A percentile compares a stretch with the other conserved stretches of the same genome.
phyloP scores from a whole-genome alignment of 495 filamentous ascomycete species.

The Penicillium simplicissimum region DNA sequence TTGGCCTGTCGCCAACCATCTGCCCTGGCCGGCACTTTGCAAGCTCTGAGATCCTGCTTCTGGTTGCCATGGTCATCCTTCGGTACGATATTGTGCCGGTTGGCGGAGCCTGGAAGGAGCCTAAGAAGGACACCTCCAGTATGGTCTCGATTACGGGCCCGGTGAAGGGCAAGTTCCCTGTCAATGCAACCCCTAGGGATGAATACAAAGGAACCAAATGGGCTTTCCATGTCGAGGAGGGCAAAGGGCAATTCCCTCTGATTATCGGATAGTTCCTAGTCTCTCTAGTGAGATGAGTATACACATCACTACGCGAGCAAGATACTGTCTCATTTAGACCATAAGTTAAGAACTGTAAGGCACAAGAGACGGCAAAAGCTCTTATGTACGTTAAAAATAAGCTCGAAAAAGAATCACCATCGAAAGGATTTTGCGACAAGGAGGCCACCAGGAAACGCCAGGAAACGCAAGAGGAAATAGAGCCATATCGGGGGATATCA shows the following conservation, averaged over 20 bases:
- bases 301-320: background rate
- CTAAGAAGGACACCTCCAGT: conserved; percentile 16
- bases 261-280: conserved; percentile 23
- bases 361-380: conserved; percentile 12
- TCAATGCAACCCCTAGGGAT: conserved; percentile 18
- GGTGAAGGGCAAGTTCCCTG: conserved; percentile 16
- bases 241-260: conserved; percentile 28
- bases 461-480: conserved; percentile 16
- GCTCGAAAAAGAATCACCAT: conserved; percentile 14
- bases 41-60: conserved; percentile 38
- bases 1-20: conserved; percentile 44
- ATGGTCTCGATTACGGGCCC: conserved; percentile 24
- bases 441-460: conserved; percentile 29
- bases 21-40: conserved; percentile 54
- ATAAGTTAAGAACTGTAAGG: conserved; percentile 6
- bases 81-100: conserved; percentile 39
- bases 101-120: conserved; percentile 23
- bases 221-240: conserved; percentile 25
- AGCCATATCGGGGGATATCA: background rate
- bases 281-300: background rate
- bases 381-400: conserved; percentile 28
- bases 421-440: conserved; percentile 8
- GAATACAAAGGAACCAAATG: conserved; percentile 29
- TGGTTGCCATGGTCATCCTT: conserved; percentile 41
- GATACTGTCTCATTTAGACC: background rate